Base-by-base conservation (phyloP, 2,329 filamentous ascomycete genomes). In the Chaetomium olivaceum region DNA sequence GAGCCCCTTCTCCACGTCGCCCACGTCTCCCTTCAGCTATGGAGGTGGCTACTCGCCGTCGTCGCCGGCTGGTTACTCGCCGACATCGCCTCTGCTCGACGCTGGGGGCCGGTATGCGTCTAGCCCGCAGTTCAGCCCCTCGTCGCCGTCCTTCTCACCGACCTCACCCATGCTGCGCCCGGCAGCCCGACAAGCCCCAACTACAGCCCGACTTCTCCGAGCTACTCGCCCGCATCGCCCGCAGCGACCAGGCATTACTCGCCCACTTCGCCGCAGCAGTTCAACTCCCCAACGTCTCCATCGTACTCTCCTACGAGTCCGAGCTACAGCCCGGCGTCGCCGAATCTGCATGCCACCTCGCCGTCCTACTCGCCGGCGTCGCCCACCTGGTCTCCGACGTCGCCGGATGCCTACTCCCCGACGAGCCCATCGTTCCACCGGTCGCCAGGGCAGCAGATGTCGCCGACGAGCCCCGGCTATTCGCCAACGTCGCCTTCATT, bases 331-430 rank as follows among this genome's bases (percentile, higher is more conserved):
- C 89, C 88, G n/a, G 86, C 88, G 3, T 89, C 85, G 60, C 88
- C 82, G 71, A 86, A 82, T 74, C 77, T 84, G 71, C 81, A 76
- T 74, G 76, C 82, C 12, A 82, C 85, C 36, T 84, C 87, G 68
- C 86, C 83, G n/a, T 83, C 82, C 4, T 90, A 89, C 77, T 87
- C 84, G 36, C 89, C 90, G 56, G 88, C 88, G 3, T 92, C 90
- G 58, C 90, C 90, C n/a, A 86, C 84, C 27, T 93, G 91, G 81
- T 93, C 91, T 64, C 91, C 91, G 2, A 91, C 90, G 7, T 93
- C 90, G 50, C 85, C 85, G 14, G 81, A 83, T 67, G 81, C 82
- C 2, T 89, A 89, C 78, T 88, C 86, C 58, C 86, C 87, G 5
- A 88, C 86, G 52, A 88, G 86, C 71, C 87, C 87, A 33, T 81